Conservation (phyloP, 257 asterid species). For the Cynanchum wilfordii region DNA sequence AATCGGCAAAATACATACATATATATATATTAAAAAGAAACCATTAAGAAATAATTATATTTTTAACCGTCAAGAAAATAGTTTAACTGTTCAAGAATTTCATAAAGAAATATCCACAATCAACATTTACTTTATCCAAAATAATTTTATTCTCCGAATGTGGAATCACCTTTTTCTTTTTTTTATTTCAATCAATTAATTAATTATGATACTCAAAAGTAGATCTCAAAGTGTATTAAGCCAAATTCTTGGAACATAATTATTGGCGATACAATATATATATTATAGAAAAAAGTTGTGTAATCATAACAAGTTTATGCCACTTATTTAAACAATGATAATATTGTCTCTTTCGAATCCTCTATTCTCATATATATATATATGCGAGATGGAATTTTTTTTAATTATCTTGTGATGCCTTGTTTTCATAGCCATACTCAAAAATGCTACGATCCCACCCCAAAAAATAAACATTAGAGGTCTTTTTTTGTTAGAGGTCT, state of each 20-base stretch:
- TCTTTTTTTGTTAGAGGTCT: background rate
- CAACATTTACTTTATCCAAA: background rate
- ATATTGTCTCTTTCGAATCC: constrained; percentile 17
- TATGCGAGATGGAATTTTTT: background rate
- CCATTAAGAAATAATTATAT: too few relatives aligned
- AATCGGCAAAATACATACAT: too few relatives aligned
- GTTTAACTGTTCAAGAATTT: too few relatives aligned
- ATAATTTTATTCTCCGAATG: background rate
- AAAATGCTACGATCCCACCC: background rate
- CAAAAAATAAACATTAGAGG: background rate
- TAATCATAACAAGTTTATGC: constrained; percentile 16
- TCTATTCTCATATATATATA: background rate
- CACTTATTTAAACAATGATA: constrained; percentile 17
- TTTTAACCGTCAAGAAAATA: too few relatives aligned
- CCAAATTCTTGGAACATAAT: constrained; percentile 20
- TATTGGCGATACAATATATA: constrained; percentile 8
- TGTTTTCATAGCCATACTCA: background rate
- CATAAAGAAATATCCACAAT: background rate
- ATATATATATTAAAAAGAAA: too few relatives aligned
- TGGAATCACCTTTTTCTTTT: background rate
- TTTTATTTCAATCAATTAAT: background rate
- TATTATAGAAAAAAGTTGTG: constrained; percentile 1
- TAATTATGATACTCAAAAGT: background rate
- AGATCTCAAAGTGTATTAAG: constrained; percentile 8
- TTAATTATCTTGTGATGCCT: background rate